Evolutionary conservation across 1,139 yeast species (phyloP).

Genomic region (Yueomyces sp.): DNA sequence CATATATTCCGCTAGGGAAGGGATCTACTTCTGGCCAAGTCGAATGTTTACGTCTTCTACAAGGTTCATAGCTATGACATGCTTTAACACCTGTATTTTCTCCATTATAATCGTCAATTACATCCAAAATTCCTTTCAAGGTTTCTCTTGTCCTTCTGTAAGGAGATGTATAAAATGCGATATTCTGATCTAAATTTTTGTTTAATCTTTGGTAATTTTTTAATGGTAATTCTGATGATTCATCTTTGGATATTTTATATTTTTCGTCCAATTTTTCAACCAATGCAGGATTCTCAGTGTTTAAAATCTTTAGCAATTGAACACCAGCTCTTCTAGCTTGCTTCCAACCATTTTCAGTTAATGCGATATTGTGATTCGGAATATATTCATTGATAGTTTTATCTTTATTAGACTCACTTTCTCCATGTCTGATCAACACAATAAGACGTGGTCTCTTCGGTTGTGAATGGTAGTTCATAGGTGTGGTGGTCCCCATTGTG

Average conservation of each 20-base stretch:
- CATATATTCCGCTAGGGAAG: slow-evolving; percentile 16
- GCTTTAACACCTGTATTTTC: slow-evolving; percentile 8
- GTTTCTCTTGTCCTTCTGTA: slow-evolving; percentile 75
- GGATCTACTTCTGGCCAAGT: slow-evolving; percentile 10
- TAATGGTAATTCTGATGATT: slow-evolving; percentile 1
- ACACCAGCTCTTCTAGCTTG: slow-evolving; percentile 64
- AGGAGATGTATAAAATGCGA: slow-evolving; percentile 71
- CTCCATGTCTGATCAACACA: slow-evolving; percentile 77
- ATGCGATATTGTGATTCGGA: slow-evolving; percentile 66
- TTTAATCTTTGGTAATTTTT: slow-evolving; percentile 3
- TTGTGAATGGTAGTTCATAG: not conserved
- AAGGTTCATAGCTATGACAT: slow-evolving; percentile 11
- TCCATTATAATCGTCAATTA: slow-evolving; percentile 33
- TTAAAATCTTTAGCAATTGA: slow-evolving; percentile 39
- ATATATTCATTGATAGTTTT: slow-evolving; percentile 62
- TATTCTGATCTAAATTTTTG: slow-evolving; percentile 10
- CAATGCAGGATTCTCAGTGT: slow-evolving; percentile 32
- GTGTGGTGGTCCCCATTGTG: slow-evolving; percentile 1
- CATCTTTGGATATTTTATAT: slow-evolving; percentile 6
- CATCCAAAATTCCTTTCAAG: slow-evolving; percentile 51
- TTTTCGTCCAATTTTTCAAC: slow-evolving; percentile 12
- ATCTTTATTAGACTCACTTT: slow-evolving; percentile 78
- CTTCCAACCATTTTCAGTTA: slow-evolving; percentile 54
- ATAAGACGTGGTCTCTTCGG: slow-evolving; percentile 36
- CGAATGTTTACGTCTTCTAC: slow-evolving; percentile 13